Evolutionary conservation across 768 basidiomycete genomes (phyloP), one percentile per base, ranked within the genome.

Genomic region (Auricularia heimuer): DNA sequence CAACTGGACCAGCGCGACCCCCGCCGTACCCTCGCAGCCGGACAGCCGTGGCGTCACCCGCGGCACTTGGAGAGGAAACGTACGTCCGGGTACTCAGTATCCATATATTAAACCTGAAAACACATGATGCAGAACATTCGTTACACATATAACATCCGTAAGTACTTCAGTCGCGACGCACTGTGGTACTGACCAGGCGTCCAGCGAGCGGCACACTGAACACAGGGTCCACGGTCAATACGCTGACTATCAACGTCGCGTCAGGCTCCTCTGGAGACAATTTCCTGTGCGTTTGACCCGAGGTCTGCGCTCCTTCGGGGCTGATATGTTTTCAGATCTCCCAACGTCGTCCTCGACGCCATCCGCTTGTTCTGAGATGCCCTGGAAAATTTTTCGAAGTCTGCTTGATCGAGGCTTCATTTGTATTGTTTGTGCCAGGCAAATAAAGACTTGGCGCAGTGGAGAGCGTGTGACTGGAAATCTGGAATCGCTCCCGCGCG

Each of bases 31-130:
- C 18, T 67, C 77, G 24, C 65, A 67, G 7, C 66, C 80, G 42
- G 76, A 81, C 71, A 80, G 79, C 61, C 75, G 80, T 71, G 81
- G 81, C 54, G 77, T 82, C 44, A 81, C 80, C 61, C 78, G 80
- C 63, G 80, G 81, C n/a, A 82, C 80, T 34, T 82, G 79, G 79
- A 77, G 81, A 42, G 80, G 81, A 14, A 54, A 60, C 56, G 56
- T 60, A 33, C 56, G 56, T 60, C 56, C 24, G 4, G 34, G 8
- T 63, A 29, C 56, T 56, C 51, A n/a, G 62, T 67, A 29, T 29
- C 29, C 54, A n/a, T 62, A n/a, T 62, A 58, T 54, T 44, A 61
- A 33, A n/a, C n/a, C 12, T 61, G 37, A 11, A 54, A 54, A 24
- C 60, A 61, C 14, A 35, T n/a, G 61, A 24, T 11, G 24, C 62